phyloP scores from a whole-genome alignment of 345 rosid species.

The Eucalyptus tenuipes region DNA sequence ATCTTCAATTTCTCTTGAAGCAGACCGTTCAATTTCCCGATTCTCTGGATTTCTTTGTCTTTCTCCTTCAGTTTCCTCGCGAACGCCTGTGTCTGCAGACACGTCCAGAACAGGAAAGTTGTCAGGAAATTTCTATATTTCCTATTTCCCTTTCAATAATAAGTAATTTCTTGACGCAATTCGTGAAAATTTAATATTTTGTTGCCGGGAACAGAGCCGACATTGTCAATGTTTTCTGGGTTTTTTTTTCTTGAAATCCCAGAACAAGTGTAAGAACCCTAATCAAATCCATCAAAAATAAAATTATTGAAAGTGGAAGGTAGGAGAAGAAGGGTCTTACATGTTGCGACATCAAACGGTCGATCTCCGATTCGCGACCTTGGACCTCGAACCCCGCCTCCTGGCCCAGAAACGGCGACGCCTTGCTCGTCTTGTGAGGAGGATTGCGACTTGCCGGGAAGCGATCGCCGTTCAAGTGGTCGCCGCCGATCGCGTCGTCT shows the following conservation, averaged over 20 bases:
- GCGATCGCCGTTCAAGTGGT: background rate
- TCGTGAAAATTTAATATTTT: background rate
- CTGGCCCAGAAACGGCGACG: constrained; percentile 16
- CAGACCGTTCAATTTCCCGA: constrained; percentile 39
- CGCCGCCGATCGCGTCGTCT: constrained; percentile 16
- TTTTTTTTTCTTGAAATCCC: background rate
- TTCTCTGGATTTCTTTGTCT: constrained; percentile 38
- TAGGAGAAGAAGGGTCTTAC: background rate
- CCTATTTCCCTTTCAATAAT: background rate
- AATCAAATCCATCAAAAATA: background rate
- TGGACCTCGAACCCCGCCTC: constrained; percentile 27
- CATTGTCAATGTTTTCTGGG: background rate
- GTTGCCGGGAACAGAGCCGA: background rate
- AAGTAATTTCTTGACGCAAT: background rate
- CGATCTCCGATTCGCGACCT: constrained; percentile 24
- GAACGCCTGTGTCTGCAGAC: constrained; percentile 26
- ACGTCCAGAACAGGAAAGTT: background rate
- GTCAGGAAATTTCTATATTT: background rate
- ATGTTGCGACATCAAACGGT: constrained; percentile 30
- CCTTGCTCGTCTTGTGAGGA: constrained; percentile 6
- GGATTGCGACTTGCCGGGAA: background rate
- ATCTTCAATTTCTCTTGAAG: constrained; percentile 44
- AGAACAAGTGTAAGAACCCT: background rate
- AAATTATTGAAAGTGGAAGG: too few species aligned
- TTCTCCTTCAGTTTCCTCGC: constrained; percentile 32